A percentile compares a stretch with the other conserved stretches of the same genome.
Evolutionary conservation across 2,329 filamentous ascomycete genomes (phyloP).

Genomic region (Scorias spongiosa): DNA sequence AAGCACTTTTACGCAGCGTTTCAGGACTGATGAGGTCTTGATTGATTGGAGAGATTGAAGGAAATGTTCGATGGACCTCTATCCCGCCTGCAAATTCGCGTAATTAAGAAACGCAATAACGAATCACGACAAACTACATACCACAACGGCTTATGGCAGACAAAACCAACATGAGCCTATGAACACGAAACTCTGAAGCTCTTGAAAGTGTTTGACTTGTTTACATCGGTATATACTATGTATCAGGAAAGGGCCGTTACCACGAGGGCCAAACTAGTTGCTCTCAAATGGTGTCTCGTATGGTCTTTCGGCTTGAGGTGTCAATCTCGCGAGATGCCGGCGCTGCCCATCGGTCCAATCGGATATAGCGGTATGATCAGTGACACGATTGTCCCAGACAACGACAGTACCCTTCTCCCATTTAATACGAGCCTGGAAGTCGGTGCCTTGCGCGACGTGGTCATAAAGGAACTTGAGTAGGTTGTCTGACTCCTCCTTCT

Average conservation of each 20-base stretch:
- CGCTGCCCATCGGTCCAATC: slow-evolving; percentile 71
- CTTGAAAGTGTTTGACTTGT: no score
- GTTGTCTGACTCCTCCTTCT: slow-evolving; percentile 72
- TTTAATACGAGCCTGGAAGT: slow-evolving; percentile 59
- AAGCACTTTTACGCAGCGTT: slow-evolving; percentile 49
- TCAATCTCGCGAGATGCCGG: slow-evolving; percentile 66
- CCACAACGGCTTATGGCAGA: no score
- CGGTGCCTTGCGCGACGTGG: slow-evolving; percentile 55
- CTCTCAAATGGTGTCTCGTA: slow-evolving; percentile 45
- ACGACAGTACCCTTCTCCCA: slow-evolving; percentile 72
- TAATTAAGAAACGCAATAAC: no score
- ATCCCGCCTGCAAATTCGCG: no score
- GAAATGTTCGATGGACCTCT: background rate
- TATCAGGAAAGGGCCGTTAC: no score
- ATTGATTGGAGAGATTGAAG: slow-evolving; percentile 33
- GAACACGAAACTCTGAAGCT: no score
- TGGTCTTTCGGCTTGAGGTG: slow-evolving; percentile 65
- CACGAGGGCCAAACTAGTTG: background rate
- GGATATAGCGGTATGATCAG: slow-evolving; percentile 61
- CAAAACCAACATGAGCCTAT: no score
- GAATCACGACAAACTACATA: no score
- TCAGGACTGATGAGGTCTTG: slow-evolving; percentile 35
- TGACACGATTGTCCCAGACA: slow-evolving; percentile 75
- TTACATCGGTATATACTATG: no score
- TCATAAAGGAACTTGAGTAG: slow-evolving; percentile 65